Percentiles rank a stretch among this genome's conserved stretches.
Conservation (phyloP, 495 filamentous ascomycete genomes). For the Apiosordaria backusii region DNA sequence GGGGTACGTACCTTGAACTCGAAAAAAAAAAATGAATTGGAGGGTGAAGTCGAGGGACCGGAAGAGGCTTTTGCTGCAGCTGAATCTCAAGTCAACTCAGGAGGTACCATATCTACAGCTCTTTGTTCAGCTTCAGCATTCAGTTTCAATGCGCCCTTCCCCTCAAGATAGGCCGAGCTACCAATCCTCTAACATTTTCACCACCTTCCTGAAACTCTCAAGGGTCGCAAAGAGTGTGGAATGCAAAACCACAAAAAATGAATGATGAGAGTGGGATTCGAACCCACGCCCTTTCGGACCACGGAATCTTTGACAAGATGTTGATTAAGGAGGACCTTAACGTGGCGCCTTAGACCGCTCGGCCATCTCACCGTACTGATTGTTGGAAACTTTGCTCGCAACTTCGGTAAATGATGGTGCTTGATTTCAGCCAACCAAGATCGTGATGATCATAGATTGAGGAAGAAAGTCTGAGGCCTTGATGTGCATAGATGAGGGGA, state of each 20-base stretch:
- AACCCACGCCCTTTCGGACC: slow-evolving; percentile 40
- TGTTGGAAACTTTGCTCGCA: neutral
- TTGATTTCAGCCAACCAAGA: neutral
- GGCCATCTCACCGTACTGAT: neutral
- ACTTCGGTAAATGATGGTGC: neutral
- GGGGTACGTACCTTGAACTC: slow-evolving; percentile 18
- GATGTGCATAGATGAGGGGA: too few relatives aligned
- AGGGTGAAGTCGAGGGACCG: neutral
- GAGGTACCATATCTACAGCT: too few relatives aligned
- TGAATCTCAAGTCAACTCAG: too few relatives aligned
- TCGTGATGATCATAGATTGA: too few relatives aligned
- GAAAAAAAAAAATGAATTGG: neutral
- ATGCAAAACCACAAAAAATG: neutral
- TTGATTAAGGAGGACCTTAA: neutral
- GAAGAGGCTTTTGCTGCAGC: neutral
- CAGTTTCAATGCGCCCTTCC: neutral
- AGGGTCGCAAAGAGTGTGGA: neutral
- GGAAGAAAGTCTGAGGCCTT: too few relatives aligned
- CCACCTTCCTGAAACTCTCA: neutral
- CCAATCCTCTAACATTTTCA: neutral
- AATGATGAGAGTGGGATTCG: slow-evolving; percentile 39
- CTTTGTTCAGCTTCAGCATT: neutral
- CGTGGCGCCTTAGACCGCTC: neutral
- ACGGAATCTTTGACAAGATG: slow-evolving; percentile 23
- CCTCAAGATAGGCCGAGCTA: neutral